Evolutionary conservation across 2,329 filamentous ascomycete genomes (phyloP), one percentile per base, ranked within the genome.

Genomic region (Rugonectria rugulosa): DNA sequence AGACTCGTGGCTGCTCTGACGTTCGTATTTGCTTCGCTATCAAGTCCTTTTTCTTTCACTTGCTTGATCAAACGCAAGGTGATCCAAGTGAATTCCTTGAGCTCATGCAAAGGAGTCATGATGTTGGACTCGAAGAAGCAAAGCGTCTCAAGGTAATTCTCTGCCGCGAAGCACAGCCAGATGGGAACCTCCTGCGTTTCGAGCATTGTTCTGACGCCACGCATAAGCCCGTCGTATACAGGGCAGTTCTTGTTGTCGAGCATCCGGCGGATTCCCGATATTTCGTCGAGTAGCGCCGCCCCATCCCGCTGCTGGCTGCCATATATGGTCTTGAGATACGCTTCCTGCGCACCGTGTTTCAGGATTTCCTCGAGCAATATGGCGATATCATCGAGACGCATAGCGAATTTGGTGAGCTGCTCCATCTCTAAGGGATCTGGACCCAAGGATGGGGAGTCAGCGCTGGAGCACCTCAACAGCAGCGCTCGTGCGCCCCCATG

Each of bases 101-200:
- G 23, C 37, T 40, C 37, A 12, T 8, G 17, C 20, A 40, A 15
- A 2, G 37, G 7, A 8, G n/a, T 40, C 12, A 7, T 21, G 17
- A 49, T 19, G 12, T 29, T 12, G 4, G 45, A 26, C 6, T 36
- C 45, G 5, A 49, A 17, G 36, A 49, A 32, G 36, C 19, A 26
- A 24, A 49, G 45, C 14, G 45, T 49, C 34, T 49, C 45, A 6
- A 49, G 36, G 19, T 49, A 49, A 36, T 32, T 49, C 11, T 49
- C 34, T 8, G 24, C 45, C 7, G 45, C 45, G n/a, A 49, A 49
- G 36, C 45, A 49, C 24, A 49, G 36, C 36, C 34, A 49, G 12
- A 49, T 5, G 5, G 45, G 26, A 9, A 49, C 21, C 4, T 41
- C 2, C 5, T 49, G 24, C 12, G 45, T 49, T 9, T 40, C 19